A percentile compares a stretch with the other conserved stretches of the same genome.
phyloP scores from a whole-genome alignment of 2,329 filamentous ascomycete species.

The Epichloe sp. region DNA sequence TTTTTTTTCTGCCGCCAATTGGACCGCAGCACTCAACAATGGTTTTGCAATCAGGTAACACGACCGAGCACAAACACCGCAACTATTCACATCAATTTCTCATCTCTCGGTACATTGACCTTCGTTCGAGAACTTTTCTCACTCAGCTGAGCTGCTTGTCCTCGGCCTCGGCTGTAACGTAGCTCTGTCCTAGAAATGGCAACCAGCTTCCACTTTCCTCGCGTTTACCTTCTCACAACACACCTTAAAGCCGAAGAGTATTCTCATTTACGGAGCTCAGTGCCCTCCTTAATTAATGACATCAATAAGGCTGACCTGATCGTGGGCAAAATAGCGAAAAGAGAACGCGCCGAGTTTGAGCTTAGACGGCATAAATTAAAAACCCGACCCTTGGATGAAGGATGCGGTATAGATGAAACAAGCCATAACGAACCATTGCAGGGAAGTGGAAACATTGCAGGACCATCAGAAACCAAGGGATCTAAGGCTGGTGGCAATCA shows the following conservation, averaged over 20 bases:
- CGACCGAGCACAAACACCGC: no score
- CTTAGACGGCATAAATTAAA: constrained; percentile 52
- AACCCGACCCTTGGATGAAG: constrained; percentile 29
- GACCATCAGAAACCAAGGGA: background rate
- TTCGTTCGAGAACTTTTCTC: background rate
- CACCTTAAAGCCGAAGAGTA: constrained; percentile 53
- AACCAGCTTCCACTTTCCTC: constrained; percentile 32
- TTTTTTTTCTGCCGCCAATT: no score
- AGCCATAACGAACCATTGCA: background rate
- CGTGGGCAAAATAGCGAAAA: constrained; percentile 58
- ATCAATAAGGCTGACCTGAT: constrained; percentile 59
- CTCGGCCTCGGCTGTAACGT: background rate
- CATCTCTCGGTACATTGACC: no score
- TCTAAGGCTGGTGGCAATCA: background rate
- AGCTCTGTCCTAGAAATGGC: background rate
- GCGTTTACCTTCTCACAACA: constrained; percentile 60
- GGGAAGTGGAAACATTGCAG: background rate
- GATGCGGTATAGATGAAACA: background rate
- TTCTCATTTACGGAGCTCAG: constrained; percentile 48
- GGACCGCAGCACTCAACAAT: no score
- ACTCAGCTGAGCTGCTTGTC: background rate
- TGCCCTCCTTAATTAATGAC: constrained; percentile 57
- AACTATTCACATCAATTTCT: no score
- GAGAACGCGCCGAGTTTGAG: constrained; percentile 63
- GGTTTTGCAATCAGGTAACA: no score